Evolutionary conservation across 495 filamentous ascomycete genomes (phyloP).

Genomic region (Hypoxylon crocopeplum): DNA sequence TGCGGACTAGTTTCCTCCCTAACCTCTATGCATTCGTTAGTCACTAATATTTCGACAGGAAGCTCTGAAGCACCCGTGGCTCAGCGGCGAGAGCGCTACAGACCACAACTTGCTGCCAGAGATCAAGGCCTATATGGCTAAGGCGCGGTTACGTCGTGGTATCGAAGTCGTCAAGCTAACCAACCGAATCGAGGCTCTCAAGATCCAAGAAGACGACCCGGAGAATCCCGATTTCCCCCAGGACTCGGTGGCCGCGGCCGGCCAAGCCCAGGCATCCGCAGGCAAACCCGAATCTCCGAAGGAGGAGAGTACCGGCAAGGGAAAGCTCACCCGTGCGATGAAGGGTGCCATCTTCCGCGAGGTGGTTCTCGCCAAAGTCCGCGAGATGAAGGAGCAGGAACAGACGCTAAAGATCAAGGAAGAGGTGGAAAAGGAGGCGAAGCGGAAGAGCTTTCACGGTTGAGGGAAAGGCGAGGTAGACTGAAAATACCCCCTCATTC

Average conservation of each 20-base stretch:
- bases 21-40: background rate
- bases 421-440: slow-evolving; percentile 55
- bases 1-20: background rate
- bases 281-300: slow-evolving; percentile 26
- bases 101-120: slow-evolving; percentile 97
- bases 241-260: slow-evolving; percentile 65
- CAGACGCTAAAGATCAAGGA: slow-evolving; percentile 72
- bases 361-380: slow-evolving; percentile 95
- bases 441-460: slow-evolving; percentile 49
- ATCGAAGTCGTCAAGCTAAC: slow-evolving; percentile 97
- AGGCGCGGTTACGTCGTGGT: slow-evolving; percentile 86
- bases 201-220: slow-evolving; percentile 91
- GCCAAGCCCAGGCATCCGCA: slow-evolving; percentile 33
- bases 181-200: slow-evolving; percentile 96
- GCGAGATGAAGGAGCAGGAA: slow-evolving; percentile 88
- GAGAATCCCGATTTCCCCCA: slow-evolving; percentile 69
- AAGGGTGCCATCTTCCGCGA: slow-evolving; percentile 94
- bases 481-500: slow-evolving; percentile 18
- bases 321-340: slow-evolving; percentile 75
- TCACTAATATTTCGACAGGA: slow-evolving; percentile 52
- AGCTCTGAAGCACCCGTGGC: slow-evolving; percentile 86
- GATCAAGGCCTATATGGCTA: slow-evolving; percentile 92
- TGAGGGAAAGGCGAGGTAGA: slow-evolving; percentile 17
- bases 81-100: slow-evolving; percentile 86
- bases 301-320: slow-evolving; percentile 58